Percentiles rank a stretch among this genome's conserved stretches.
phyloP scores from a whole-genome alignment of 768 basidiomycete genomes.

The Lentinula sp. region DNA sequence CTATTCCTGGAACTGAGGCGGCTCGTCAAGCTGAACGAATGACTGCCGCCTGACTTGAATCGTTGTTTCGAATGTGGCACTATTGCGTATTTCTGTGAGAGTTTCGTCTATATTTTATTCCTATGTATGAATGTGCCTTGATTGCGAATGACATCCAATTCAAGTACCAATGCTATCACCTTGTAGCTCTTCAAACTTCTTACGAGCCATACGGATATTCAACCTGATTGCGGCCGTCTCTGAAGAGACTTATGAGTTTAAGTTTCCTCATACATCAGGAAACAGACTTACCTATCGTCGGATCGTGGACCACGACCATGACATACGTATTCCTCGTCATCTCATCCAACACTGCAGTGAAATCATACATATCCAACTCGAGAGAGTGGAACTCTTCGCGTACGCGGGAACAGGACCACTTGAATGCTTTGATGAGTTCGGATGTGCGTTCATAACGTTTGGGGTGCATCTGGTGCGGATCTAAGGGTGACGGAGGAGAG shows the following conservation, averaged over 20 bases:
- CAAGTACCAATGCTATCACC: conserved; percentile 50
- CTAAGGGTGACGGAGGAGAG: conserved; percentile 8
- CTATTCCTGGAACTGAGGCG: conserved; percentile 30
- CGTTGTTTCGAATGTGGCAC: background rate
- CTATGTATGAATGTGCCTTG: background rate
- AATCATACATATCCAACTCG: conserved; percentile 81
- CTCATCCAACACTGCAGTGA: conserved; percentile 86
- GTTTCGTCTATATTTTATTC: conserved; percentile 3
- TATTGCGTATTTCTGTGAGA: background rate
- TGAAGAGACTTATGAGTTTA: conserved; percentile 22
- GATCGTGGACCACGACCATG: conserved; percentile 83
- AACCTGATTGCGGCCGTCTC: conserved; percentile 85
- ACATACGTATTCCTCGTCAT: conserved; percentile 93
- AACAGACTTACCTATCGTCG: conserved; percentile 61
- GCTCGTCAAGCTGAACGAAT: conserved; percentile 13
- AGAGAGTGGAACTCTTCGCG: conserved; percentile 82
- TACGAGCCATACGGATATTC: conserved; percentile 81
- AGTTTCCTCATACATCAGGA: background rate
- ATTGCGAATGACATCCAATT: background rate
- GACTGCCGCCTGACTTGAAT: background rate
- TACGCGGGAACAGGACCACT: conserved; percentile 81
- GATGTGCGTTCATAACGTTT: conserved; percentile 84
- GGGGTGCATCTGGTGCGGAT: conserved; percentile 45
- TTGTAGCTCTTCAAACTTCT: conserved; percentile 88
- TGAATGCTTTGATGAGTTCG: conserved; percentile 94